Evolutionary conservation across 2,329 filamentous ascomycete species (phyloP).

Genomic region (Penicillium sp.): DNA sequence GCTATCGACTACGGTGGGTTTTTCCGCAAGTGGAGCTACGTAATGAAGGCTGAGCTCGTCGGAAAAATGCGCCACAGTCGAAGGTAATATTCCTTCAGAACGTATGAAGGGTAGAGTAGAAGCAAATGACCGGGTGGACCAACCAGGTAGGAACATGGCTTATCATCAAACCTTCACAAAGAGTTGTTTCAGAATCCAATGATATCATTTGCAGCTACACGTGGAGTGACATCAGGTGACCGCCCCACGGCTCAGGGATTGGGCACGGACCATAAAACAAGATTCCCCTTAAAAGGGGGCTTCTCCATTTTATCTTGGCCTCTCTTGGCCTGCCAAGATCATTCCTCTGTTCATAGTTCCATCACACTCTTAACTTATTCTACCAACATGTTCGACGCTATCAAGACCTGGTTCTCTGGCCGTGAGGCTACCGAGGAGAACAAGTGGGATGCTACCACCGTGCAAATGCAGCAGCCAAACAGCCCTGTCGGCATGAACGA

Average conservation of each 20-base stretch:
- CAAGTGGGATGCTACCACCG: slow-evolving; percentile 12
- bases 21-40: background rate
- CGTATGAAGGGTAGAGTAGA: background rate
- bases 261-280: background rate
- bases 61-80: background rate
- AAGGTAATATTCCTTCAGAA: background rate
- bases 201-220: background rate
- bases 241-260: background rate
- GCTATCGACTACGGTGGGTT: background rate
- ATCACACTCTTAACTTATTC: background rate
- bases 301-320: slow-evolving; percentile 4
- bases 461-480: slow-evolving; percentile 13
- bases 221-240: background rate
- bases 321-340: background rate
- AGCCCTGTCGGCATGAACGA: slow-evolving; percentile 13
- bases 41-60: background rate
- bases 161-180: background rate
- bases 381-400: slow-evolving; percentile 8
- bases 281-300: background rate
- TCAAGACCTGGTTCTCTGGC: slow-evolving; percentile 11
- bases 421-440: slow-evolving; percentile 6
- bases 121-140: background rate
- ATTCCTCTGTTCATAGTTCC: background rate
- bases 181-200: background rate
- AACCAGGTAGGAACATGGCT: background rate